phyloP scores from a whole-genome alignment of 176 grass and related monocot species.

The Raddia distichophylla region DNA sequence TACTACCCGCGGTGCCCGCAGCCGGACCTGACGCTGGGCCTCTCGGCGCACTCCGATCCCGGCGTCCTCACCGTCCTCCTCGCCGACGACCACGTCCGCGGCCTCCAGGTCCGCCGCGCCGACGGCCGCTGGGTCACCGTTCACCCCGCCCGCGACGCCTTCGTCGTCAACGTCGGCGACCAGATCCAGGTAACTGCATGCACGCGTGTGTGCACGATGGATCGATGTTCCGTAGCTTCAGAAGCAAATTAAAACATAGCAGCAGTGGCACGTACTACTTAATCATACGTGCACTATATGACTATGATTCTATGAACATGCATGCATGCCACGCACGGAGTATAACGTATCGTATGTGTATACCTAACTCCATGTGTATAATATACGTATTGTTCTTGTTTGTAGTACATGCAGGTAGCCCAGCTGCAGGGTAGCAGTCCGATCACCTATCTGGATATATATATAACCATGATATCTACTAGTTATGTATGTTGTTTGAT shows the following conservation, averaged over 20 bases:
- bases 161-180: constrained; percentile 91
- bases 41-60: constrained; percentile 85
- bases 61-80: constrained; percentile 76
- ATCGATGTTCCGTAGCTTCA: neutral
- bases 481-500: neutral
- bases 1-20: constrained; percentile 96
- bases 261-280: neutral
- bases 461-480: neutral
- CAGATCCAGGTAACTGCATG: constrained; percentile 58
- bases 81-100: constrained; percentile 74
- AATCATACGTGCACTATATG: neutral
- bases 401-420: neutral
- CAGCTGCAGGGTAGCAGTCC: no score
- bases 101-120: constrained; percentile 70
- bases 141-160: constrained; percentile 58
- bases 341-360: no score
- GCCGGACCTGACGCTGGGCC: constrained; percentile 89
- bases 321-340: neutral
- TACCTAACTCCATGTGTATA: neutral
- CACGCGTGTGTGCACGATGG: neutral
- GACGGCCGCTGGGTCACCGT: constrained; percentile 79
- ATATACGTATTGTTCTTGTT: neutral
- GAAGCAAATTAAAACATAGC: neutral
- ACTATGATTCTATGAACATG: no score
- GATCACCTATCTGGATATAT: neutral